phyloP scores from a whole-genome alignment of 768 basidiomycete genomes.

The Rhizopogon vinicolor region DNA sequence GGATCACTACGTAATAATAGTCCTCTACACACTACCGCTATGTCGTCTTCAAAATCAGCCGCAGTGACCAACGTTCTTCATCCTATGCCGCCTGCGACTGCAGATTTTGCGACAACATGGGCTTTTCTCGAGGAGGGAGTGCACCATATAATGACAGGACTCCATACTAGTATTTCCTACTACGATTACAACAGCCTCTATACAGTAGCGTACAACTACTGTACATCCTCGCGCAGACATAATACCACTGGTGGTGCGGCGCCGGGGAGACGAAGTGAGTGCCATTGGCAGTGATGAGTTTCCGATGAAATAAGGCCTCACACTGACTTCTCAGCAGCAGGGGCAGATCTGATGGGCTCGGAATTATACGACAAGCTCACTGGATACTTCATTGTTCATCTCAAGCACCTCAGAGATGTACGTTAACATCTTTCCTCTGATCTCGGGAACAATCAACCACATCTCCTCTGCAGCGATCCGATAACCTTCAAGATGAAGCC shows the following conservation, averaged over 20 bases:
- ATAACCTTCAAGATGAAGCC: slow-evolving; percentile 78
- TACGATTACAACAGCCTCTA: slow-evolving; percentile 86
- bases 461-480: slow-evolving; percentile 55
- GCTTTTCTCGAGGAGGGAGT: slow-evolving; percentile 79
- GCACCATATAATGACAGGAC: slow-evolving; percentile 89
- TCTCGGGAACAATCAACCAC: neutral
- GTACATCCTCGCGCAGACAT: slow-evolving; percentile 83
- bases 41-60: slow-evolving; percentile 30
- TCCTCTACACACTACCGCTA: slow-evolving; percentile 23
- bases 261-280: slow-evolving; percentile 63
- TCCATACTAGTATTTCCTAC: slow-evolving; percentile 85
- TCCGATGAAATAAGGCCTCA: slow-evolving; percentile 8
- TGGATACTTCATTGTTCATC: slow-evolving; percentile 82
- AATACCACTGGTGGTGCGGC: slow-evolving; percentile 35
- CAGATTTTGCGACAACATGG: slow-evolving; percentile 86
- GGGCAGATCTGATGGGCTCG: slow-evolving; percentile 94
- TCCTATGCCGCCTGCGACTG: slow-evolving; percentile 59
- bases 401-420: slow-evolving; percentile 62
- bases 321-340: slow-evolving; percentile 43
- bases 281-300: slow-evolving; percentile 4
- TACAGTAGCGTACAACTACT: slow-evolving; percentile 97
- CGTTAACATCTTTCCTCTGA: slow-evolving; percentile 25
- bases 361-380: slow-evolving; percentile 96
- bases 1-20: slow-evolving; percentile 3
- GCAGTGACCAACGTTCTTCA: slow-evolving; percentile 27